These are phyloP conservation scores for Vitis labrusca DNA, from an alignment of 164 flowering plant genomes.

Conservation along the genomic window DNA sequence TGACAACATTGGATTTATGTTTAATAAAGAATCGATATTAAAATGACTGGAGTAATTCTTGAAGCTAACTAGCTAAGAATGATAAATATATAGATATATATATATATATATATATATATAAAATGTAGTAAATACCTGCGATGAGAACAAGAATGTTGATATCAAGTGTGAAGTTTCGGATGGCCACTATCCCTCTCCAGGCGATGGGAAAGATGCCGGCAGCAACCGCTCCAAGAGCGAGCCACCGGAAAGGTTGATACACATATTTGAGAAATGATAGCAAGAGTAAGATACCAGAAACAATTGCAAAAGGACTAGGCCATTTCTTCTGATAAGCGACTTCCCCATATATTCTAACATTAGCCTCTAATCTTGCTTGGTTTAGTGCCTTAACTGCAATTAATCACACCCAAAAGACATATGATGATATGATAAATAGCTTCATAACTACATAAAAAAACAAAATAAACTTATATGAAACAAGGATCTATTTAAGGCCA, in stretches of 20 bases:
- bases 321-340: slow-evolving; percentile 44
- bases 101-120: too few relatives aligned
- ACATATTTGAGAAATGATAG: slow-evolving; percentile 52
- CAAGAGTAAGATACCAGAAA: slow-evolving; percentile 49
- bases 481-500: too few relatives aligned
- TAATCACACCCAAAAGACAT: neutral
- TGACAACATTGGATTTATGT: too few relatives aligned
- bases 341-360: slow-evolving; percentile 51
- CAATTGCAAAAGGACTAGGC: slow-evolving; percentile 80
- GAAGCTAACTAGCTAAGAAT: neutral
- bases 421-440: neutral
- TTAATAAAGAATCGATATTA: neutral
- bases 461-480: neutral
- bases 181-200: slow-evolving; percentile 39
- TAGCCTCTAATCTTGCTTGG: slow-evolving; percentile 82
- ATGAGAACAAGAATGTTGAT: slow-evolving; percentile 70
- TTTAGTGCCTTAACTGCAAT: slow-evolving; percentile 76
- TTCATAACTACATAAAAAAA: neutral
- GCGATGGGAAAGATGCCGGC: slow-evolving; percentile 65
- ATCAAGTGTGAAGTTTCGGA: slow-evolving; percentile 50
- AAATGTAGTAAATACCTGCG: slow-evolving; percentile 51
- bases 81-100: too few relatives aligned
- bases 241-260: slow-evolving; percentile 62
- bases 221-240: slow-evolving; percentile 63
- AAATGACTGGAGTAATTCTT: neutral